Conservation (phyloP, 192 early-diverging fungal species). For the Rhizophagus clarus region DNA sequence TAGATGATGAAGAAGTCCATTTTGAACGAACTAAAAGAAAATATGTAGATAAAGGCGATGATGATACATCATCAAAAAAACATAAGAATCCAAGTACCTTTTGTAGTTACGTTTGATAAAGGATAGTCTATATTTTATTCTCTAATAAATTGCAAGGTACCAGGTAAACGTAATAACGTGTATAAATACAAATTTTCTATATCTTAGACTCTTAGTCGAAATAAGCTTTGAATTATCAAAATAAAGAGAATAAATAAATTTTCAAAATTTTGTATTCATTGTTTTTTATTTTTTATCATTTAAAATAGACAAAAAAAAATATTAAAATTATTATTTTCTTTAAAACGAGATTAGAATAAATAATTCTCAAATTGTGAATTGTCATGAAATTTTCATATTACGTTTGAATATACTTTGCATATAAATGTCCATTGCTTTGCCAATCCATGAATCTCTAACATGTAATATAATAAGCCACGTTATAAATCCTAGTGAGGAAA, state of each 20-base stretch:
- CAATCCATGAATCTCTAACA: constrained; percentile 10
- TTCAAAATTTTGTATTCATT: neutral
- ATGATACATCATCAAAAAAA: neutral
- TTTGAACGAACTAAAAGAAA: neutral
- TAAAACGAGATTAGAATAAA: no score
- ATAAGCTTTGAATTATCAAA: no score
- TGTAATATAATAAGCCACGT: constrained; percentile 31
- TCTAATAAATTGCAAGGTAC: no score
- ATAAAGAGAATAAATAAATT: neutral
- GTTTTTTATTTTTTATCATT: neutral
- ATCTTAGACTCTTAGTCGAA: no score
- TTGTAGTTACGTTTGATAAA: neutral
- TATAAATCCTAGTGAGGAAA: constrained; percentile 20
- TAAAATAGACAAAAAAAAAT: neutral
- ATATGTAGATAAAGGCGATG: neutral
- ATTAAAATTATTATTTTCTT: no score
- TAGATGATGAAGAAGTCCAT: neutral
- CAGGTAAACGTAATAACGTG: no score
- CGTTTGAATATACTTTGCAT: constrained; percentile 18
- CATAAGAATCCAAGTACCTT: neutral
- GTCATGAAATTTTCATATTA: constrained; percentile 8
- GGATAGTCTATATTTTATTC: no score
- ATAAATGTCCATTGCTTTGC: constrained; percentile 25
- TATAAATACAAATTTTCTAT: no score
- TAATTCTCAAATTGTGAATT: neutral